These are phyloP conservation scores for Fusarium protoensiforme DNA, from an alignment of 2,329 filamentous ascomycete genomes.

Conservation along the genomic window DNA sequence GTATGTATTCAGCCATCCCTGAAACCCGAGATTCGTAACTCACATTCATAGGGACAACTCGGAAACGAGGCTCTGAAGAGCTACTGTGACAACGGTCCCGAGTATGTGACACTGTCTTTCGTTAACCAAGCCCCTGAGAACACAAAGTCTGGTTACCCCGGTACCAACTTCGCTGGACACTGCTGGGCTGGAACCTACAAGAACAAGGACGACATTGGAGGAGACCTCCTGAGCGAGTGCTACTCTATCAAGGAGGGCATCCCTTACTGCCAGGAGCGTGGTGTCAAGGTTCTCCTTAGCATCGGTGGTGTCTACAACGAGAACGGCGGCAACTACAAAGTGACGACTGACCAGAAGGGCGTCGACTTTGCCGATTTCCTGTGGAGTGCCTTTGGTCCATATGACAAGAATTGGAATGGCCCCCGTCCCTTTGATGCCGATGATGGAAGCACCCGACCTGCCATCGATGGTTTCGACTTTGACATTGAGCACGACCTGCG, in stretches of 20 bases:
- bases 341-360: conserved; percentile 46
- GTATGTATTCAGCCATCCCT: conserved; percentile 34
- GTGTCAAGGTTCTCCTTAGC: conserved; percentile 57
- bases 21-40: neutral
- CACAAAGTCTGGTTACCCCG: conserved; percentile 48
- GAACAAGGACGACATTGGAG: conserved; percentile 37
- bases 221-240: conserved; percentile 51
- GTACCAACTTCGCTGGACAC: conserved; percentile 54
- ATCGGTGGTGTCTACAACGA: conserved; percentile 50
- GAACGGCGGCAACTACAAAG: conserved; percentile 46
- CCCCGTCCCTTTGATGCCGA: conserved; percentile 54
- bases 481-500: conserved; percentile 52
- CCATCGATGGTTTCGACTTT: conserved; percentile 57
- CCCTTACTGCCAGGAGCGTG: conserved; percentile 53
- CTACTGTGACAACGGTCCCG: conserved; percentile 52
- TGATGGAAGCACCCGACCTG: conserved; percentile 33
- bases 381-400: conserved; percentile 53
- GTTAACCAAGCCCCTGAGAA: conserved; percentile 53
- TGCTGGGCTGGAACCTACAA: conserved; percentile 46
- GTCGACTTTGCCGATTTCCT: conserved; percentile 52
- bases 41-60: conserved; percentile 48
- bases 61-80: conserved; percentile 45
- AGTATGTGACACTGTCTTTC: conserved; percentile 53
- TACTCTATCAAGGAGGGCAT: conserved; percentile 52
- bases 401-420: conserved; percentile 43